Base-by-base conservation (phyloP, 257 asterid species). In the Salvia rosmarinus region DNA sequence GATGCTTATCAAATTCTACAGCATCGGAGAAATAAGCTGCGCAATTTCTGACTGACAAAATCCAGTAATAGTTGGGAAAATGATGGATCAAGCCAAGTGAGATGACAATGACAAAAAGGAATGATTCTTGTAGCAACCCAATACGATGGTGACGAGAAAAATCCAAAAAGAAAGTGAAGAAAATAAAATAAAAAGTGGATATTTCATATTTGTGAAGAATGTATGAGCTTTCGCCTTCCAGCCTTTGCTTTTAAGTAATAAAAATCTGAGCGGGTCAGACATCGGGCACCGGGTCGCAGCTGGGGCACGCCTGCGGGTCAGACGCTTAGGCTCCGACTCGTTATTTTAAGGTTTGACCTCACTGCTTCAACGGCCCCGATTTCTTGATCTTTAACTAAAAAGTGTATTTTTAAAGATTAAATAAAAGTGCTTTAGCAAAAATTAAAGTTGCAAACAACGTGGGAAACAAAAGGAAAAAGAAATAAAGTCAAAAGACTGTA, bases 281-380 rank as follows among this genome's bases (percentile, higher is more conserved):
- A 58, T 77, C 37, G 87, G 82, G 72, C 28, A 23, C 13, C 43
- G 85, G 80, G 83, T 71, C 32, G 62, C 67, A 72, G 75, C 71
- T 63, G 81, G 78, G 78, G 83, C 85, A 78, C 75, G 83, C 83
- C 70, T 54, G 40, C 81, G 85, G 75, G 82, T 78, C 81, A 63
- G 74, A 77, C 39, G 55, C 19, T n/a, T 4, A 23, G 61, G 55
- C 52, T 47, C 81, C 77, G 81, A 70, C 79, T 71, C 82, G 51
- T 78, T 74, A 72, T 37, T 75, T 80, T 71, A 82, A 80, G 82
- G 83, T 85, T 85, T 82, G 87, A 80, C 89, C 79, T 69, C 43
- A 8, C 39, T 9, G 8, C 2, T 52, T 59, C 79, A 73, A 73
- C 78, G 82, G 74, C 9, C 75, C 12, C 34, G 59, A 77, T 79